Percentiles rank a stretch among this genome's conserved stretches.
phyloP scores from a whole-genome alignment of 345 rosid species.

The Euphorbia pulcherrima region DNA sequence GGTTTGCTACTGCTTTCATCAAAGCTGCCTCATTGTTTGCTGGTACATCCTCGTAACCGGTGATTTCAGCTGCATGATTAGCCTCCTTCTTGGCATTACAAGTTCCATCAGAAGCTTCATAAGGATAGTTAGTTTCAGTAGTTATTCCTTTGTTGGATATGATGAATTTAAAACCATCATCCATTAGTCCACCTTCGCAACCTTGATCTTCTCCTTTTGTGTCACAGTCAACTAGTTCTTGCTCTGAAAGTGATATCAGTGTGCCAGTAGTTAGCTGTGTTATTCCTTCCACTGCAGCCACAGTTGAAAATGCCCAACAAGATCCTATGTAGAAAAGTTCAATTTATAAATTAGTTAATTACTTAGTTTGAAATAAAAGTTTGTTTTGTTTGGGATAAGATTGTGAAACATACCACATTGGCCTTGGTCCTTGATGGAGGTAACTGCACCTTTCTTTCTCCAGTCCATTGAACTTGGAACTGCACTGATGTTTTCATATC shows the following conservation, averaged over 20 bases:
- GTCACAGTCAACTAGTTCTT: conserved; percentile 50
- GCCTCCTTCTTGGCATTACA: conserved; percentile 25
- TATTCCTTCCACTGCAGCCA: conserved; percentile 49
- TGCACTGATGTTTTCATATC: conserved; percentile 14
- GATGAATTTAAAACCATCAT: conserved; percentile 30
- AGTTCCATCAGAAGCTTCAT: conserved; percentile 21
- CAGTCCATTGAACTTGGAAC: conserved; percentile 12
- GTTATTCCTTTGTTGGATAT: conserved; percentile 18
- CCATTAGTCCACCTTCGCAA: conserved; percentile 37
- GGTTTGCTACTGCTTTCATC: too few species aligned
- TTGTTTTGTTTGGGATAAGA: background rate
- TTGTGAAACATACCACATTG: conserved; percentile 9
- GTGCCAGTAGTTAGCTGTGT: conserved; percentile 22
- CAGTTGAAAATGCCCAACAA: conserved; percentile 52
- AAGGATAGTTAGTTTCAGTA: conserved; percentile 29
- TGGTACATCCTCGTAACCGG: conserved; percentile 18
- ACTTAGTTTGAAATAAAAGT: background rate
- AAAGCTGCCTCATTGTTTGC: conserved; percentile 30
- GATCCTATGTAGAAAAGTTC: conserved; percentile 26
- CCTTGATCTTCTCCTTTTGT: conserved; percentile 13
- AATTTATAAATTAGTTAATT: background rate
- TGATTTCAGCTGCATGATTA: conserved; percentile 5
- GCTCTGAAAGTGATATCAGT: conserved; percentile 37
- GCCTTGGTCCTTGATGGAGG: conserved; percentile 18
- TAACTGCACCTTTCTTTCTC: conserved; percentile 17